Evolutionary conservation across 345 rosid species (phyloP), one percentile per base, ranked within the genome.

Genomic region (Populus alba): DNA sequence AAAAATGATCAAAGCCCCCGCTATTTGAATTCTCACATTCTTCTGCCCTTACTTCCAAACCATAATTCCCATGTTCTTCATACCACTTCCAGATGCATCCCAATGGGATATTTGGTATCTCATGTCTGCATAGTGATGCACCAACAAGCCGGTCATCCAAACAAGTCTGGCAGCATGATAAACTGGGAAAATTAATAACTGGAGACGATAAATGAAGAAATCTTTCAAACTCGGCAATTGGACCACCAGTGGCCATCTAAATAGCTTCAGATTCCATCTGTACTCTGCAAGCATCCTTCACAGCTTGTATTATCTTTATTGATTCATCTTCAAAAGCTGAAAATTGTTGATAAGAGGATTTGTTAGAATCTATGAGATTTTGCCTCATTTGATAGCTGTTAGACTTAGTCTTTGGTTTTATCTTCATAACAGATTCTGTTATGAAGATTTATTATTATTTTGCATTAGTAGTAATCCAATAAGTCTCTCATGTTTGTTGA

Each of bases 81-180:
- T 89, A 89, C 92, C 92, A 87, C 72, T 86, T 75, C 92, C 92
- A 87, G 47, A 89, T 76, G 70, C 80, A 81, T 75, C 77, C 84
- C 85, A 89, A 78, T 7, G 83, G 59, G 61, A 83, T 53, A 80
- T 75, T 82, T 55, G 87, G 87, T 78, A 17, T 84, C 76, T 87
- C 87, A 74, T 87, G 86, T 70, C 82, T 73, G 72, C 90, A 84
- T 69, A 81, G 80, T 65, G 61, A 68, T 3, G 74, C 74, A 37
- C 73, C 68, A 71, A 31, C 61, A 75, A 74, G 78, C 72, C 65
- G 78, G 75, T 82, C 80, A 68, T 18, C 68, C 23, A n/a, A 73
- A 75, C 87, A 86, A 38, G 41, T 72, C 39, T 79, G 80, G 81
- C 91, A 85, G 63, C 66, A 73, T 53, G 71, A 27, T 35, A 68